phyloP scores from a whole-genome alignment of 2,329 filamentous ascomycete genomes.

The Neoscytalidium dimidiatum region DNA sequence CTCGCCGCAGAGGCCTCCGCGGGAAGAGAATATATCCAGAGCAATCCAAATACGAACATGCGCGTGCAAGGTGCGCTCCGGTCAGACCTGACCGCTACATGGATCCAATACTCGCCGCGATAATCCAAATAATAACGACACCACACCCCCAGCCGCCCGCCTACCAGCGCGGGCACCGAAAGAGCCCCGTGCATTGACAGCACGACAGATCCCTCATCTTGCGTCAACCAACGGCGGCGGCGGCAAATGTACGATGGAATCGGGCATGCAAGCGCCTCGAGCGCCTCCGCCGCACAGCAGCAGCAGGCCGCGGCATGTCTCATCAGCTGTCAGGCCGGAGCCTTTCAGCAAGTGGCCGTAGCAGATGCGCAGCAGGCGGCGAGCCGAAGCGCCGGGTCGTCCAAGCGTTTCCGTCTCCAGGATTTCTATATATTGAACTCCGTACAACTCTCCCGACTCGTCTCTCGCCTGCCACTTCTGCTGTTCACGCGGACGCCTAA shows the following conservation, averaged over 20 bases:
- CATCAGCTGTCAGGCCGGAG: constrained; percentile 14
- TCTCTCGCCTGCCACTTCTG: constrained; percentile 8
- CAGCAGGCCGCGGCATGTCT: constrained; percentile 9
- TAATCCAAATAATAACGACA: constrained; percentile 6
- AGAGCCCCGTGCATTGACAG: constrained; percentile 2
- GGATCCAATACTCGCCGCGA: constrained; percentile 2
- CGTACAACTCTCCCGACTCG: constrained; percentile 10
- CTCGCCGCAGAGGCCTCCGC: not conserved
- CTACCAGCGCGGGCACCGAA: not conserved
- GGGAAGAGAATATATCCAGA: not conserved
- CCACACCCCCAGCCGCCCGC: not conserved
- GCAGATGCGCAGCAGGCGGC: not conserved
- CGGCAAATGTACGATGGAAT: constrained; percentile 12
- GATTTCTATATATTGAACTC: constrained; percentile 14
- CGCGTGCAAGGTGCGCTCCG: not conserved
- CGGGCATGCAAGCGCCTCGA: constrained; percentile 8
- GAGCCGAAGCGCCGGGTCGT: not conserved
- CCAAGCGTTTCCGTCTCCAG: not conserved
- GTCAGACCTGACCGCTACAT: constrained; percentile 4
- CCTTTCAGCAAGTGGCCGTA: not conserved
- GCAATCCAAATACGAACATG: not conserved
- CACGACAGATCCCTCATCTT: constrained; percentile 14
- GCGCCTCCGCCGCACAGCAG: constrained; percentile 4
- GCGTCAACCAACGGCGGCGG: constrained; percentile 12
- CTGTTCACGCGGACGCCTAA: constrained; percentile 13